Evolutionary conservation across 306 rosid species (phyloP), one percentile per base, ranked within the genome.

Genomic region (Prunus mira): DNA sequence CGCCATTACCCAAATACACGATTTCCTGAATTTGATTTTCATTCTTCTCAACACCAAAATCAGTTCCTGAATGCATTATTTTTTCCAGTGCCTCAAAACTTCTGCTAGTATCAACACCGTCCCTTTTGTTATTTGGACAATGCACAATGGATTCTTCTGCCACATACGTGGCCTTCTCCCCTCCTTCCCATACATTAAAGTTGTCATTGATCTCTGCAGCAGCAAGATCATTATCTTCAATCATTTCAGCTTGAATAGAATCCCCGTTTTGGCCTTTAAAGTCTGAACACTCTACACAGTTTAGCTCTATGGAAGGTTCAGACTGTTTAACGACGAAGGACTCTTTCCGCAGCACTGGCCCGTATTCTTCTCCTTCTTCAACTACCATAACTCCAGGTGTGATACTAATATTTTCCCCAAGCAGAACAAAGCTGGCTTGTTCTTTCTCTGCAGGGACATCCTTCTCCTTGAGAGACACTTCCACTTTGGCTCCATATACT

Each of bases 301-400:
- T 34, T 34, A 34, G 7, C 41, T 34, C 41, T 34, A 34, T 34
- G 41, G 41, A 34, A 30, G 14, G 41, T n/a, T 68, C 72, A 71
- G 45, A 71, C 74, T 17, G 50, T 14, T 30, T 34, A 19, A 54
- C 1, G n/a, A 17, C 6, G 17, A 34, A 52, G 49, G 28, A 71
- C 4, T 30, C 49, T 5, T 52, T 52, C 49, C 5, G 38, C 25
- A 18, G 18, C 19, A 61, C 73, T n/a, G 79, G 69, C 34, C 76
- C 45, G 12, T 19, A 56, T 19, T 32, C 74, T 38, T 54, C 45
- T 52, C 52, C 78, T 43, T 86, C 79, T 34, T 34, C 41, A 34
- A 49, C 25, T 24, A 50, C 61, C 80, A 24, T 74, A 73, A 88
- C 57, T 68, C 80, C 78, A 13, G 73, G 82, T 13, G 80, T 72